phyloP scores from a whole-genome alignment of 192 early-diverging fungal species.

The Coemansia umbellata region DNA sequence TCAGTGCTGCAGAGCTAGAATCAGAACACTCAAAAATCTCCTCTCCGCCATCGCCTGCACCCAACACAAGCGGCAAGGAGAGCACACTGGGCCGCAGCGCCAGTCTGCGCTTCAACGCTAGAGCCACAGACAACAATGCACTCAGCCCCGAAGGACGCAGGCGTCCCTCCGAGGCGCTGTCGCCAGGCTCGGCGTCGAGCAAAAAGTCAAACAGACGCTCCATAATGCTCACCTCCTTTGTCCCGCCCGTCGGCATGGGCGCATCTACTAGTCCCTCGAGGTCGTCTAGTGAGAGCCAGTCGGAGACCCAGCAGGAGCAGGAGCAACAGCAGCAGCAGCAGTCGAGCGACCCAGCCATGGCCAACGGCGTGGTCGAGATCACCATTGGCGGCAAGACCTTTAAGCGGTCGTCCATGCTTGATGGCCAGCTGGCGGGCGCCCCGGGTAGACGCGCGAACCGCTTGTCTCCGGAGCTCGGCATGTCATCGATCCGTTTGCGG shows the following conservation, averaged over 20 bases:
- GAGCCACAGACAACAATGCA: neutral
- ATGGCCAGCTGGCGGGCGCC: constrained; percentile 6
- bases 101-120: constrained; percentile 25
- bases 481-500: constrained; percentile 34
- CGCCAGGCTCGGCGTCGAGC: constrained; percentile 2
- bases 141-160: constrained; percentile 19
- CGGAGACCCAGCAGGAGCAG: too few relatives aligned
- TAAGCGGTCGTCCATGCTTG: constrained; percentile 28
- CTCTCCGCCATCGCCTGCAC: neutral
- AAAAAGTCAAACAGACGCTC: constrained; percentile 39
- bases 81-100: constrained; percentile 27
- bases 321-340: too few relatives aligned
- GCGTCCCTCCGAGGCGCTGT: constrained; percentile 23
- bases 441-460: constrained; percentile 8
- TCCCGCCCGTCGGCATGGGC: constrained; percentile 34
- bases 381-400: constrained; percentile 22
- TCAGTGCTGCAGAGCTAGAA: constrained; percentile 5
- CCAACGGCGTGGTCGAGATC: constrained; percentile 27
- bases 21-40: neutral
- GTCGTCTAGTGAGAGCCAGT: constrained; percentile 32
- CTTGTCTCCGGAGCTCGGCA: constrained; percentile 10
- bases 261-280: constrained; percentile 28
- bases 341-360: too few relatives aligned
- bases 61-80: neutral
- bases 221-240: constrained; percentile 49